Evolutionary conservation across 2,329 filamentous ascomycete species (phyloP).

Genomic region (Aspergillus felis): DNA sequence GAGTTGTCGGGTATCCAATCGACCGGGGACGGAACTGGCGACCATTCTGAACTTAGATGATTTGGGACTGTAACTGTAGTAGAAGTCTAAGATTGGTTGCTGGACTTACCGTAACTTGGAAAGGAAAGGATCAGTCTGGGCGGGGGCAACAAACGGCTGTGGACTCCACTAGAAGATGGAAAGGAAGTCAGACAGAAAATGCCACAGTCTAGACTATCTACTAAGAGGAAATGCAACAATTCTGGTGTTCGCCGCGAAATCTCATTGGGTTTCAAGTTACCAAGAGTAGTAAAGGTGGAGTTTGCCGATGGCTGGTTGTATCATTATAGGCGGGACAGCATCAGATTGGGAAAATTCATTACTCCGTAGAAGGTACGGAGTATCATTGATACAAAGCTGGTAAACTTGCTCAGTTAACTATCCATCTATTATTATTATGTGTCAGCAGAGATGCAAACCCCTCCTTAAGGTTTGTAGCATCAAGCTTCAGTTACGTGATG

Average conservation of each 20-base stretch:
- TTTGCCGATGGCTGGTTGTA: too few relatives aligned
- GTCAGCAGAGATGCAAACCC: not conserved
- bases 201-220: not conserved
- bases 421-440: not conserved
- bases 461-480: too few relatives aligned
- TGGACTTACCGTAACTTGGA: not conserved
- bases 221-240: not conserved
- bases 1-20: slow-evolving; percentile 8
- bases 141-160: not conserved
- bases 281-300: too few relatives aligned
- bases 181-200: not conserved
- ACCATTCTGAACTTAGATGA: not conserved
- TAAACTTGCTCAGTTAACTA: not conserved
- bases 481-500: too few relatives aligned
- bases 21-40: not conserved
- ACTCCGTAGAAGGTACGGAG: too few relatives aligned
- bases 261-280: not conserved
- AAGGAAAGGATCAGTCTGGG: not conserved
- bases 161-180: not conserved
- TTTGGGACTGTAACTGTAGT: not conserved
- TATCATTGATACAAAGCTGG: not conserved
- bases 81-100: not conserved
- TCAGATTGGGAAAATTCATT: too few relatives aligned
- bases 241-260: not conserved
- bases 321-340: too few relatives aligned